Conservation (phyloP, 306 rosid genomes). For the Lathyrus sativus region DNA sequence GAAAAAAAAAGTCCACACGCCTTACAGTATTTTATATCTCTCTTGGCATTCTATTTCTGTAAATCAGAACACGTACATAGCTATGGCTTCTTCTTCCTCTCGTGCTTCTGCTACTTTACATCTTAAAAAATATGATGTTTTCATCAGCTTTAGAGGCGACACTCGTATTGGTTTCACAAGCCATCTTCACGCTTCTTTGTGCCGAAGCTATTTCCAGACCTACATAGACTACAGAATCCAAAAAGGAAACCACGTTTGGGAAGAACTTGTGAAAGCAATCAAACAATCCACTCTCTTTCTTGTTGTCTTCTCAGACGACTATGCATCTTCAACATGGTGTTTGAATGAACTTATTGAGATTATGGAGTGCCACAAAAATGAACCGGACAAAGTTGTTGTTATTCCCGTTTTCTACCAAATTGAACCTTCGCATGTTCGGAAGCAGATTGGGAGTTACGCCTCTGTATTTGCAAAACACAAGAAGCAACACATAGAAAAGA, state of each 20-base stretch:
- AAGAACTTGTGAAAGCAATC: background rate
- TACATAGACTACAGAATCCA: background rate
- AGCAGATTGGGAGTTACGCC: background rate
- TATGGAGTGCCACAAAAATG: background rate
- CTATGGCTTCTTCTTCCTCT: no score
- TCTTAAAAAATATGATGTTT: constrained; percentile 2
- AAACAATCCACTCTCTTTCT: background rate
- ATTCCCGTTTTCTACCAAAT: constrained; percentile 35
- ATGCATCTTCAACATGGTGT: constrained; percentile 22
- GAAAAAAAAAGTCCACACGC: no score
- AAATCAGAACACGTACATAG: no score
- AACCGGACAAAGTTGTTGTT: background rate
- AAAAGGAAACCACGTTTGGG: constrained; percentile 4
- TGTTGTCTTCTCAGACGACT: constrained; percentile 13
- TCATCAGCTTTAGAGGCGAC: constrained; percentile 32
- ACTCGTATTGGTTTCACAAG: constrained; percentile 18
- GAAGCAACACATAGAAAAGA: background rate
- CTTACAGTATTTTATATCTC: no score
- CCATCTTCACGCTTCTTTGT: constrained; percentile 2
- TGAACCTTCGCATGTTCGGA: constrained; percentile 25
- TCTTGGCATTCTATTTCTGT: no score
- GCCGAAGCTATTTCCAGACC: background rate
- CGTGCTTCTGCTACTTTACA: no score
- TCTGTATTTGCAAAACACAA: background rate
- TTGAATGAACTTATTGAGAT: constrained; percentile 34